Evolutionary conservation across 192 early-diverging fungal genomes (phyloP).

Genomic region (Entrophospora sp.): DNA sequence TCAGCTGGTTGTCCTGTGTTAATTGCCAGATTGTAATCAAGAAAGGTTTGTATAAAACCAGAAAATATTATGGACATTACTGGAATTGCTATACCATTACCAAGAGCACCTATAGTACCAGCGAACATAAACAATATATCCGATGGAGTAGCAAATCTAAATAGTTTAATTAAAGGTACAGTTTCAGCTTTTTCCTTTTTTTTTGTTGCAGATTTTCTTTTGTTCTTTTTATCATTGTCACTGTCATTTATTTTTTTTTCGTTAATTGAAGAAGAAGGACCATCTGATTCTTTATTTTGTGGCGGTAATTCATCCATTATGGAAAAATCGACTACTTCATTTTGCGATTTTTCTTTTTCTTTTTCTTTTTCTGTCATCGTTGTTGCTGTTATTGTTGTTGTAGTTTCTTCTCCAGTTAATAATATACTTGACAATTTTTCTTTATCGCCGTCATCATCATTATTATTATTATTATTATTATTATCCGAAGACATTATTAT

Average conservation of each 20-base stretch:
- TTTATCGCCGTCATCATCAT: too few species aligned
- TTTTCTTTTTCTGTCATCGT: too few species aligned
- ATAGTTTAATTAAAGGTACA: conserved; percentile 53
- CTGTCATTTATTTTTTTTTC: neutral
- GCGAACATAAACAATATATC: conserved; percentile 49
- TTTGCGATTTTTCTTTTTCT: too few species aligned
- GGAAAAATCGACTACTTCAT: neutral
- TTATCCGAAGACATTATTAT: too few species aligned
- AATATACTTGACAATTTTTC: too few species aligned
- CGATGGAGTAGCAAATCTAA: conserved; percentile 52
- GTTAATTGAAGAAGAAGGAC: too few species aligned
- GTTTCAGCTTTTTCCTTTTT: conserved; percentile 16
- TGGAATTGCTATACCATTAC: conserved; percentile 33
- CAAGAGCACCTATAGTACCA: conserved; percentile 31
- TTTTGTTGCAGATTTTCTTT: conserved; percentile 15
- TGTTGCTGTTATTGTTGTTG: too few species aligned
- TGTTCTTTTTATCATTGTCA: conserved; percentile 11
- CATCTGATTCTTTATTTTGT: neutral
- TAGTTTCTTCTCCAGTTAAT: too few species aligned
- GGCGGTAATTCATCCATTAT: neutral
- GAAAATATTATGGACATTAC: conserved; percentile 43
- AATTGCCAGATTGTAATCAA: conserved; percentile 21
- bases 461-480: too few species aligned
- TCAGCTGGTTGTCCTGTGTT: conserved; percentile 20
- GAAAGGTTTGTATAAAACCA: conserved; percentile 37